Percentiles rank a stretch among this genome's conserved stretches.
Evolutionary conservation across 75 land plant genomes (phyloP).

Genomic region (Pinus albicaulis): DNA sequence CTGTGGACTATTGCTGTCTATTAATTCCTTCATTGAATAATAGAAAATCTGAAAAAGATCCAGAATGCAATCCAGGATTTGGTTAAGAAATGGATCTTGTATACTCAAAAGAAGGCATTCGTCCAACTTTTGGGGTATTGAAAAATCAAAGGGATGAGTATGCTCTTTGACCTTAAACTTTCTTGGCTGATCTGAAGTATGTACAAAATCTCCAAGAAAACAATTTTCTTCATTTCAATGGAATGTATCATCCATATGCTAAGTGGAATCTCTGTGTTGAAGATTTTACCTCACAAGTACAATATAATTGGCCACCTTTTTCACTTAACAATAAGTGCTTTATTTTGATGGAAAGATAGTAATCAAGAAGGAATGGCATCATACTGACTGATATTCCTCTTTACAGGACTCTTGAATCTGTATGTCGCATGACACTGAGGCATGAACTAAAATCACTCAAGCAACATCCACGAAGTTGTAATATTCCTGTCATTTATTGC

Average conservation of each 20-base stretch:
- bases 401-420: background rate
- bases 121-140: too few species aligned
- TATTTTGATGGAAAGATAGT: background rate
- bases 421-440: background rate
- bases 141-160: too few species aligned
- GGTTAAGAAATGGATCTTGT: background rate
- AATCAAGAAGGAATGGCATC: background rate
- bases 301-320: background rate
- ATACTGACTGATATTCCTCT: background rate
- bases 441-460: constrained; percentile 1
- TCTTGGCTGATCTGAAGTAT: background rate
- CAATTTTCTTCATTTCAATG: background rate
- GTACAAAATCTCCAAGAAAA: background rate
- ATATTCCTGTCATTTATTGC: background rate
- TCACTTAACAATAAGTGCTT: background rate
- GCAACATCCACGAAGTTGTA: background rate
- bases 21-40: background rate
- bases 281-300: background rate
- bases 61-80: background rate
- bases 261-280: background rate
- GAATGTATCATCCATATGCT: background rate
- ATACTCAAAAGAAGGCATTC: background rate
- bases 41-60: background rate
- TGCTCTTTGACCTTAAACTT: too few species aligned
- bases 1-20: background rate